Conservation (phyloP, 2,329 filamentous ascomycete genomes). For the Ophiocordyceps unilateralis region DNA sequence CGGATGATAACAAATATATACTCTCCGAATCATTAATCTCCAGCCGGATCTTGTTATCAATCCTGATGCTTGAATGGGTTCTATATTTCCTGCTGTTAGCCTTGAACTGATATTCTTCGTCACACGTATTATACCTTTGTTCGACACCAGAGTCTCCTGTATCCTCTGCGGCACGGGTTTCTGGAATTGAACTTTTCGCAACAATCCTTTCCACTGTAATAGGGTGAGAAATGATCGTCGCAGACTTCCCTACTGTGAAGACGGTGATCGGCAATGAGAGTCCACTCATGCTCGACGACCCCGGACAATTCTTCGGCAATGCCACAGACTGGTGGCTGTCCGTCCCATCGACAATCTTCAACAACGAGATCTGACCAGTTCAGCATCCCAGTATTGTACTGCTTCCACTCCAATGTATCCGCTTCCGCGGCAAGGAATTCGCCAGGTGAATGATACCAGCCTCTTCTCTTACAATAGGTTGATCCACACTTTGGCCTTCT, state of each 20-base stretch:
- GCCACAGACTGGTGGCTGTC: neutral
- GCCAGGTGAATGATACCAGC: neutral
- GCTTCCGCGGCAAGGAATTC: neutral
- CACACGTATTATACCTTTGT: neutral
- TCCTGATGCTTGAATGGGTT: neutral
- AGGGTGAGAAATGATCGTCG: neutral
- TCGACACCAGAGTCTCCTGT: neutral
- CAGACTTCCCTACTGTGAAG: neutral
- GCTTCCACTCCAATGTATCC: neutral
- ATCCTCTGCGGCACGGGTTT: neutral
- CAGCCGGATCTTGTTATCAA: too few relatives aligned
- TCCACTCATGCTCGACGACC: neutral
- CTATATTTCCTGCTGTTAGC: neutral
- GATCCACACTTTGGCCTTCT: too few relatives aligned
- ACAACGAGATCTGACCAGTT: neutral
- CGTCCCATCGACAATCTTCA: neutral
- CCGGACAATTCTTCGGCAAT: neutral
- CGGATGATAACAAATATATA: too few relatives aligned
- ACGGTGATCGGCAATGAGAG: neutral
- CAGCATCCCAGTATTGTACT: too few relatives aligned
- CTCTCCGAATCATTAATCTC: too few relatives aligned
- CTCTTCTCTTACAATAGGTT: neutral
- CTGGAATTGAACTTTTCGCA: neutral
- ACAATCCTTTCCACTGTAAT: neutral
- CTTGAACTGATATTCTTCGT: neutral